Percentiles rank a stretch among this genome's conserved stretches.
Conservation (phyloP, 2,329 filamentous ascomycete species). For the Penicillium frequentans region DNA sequence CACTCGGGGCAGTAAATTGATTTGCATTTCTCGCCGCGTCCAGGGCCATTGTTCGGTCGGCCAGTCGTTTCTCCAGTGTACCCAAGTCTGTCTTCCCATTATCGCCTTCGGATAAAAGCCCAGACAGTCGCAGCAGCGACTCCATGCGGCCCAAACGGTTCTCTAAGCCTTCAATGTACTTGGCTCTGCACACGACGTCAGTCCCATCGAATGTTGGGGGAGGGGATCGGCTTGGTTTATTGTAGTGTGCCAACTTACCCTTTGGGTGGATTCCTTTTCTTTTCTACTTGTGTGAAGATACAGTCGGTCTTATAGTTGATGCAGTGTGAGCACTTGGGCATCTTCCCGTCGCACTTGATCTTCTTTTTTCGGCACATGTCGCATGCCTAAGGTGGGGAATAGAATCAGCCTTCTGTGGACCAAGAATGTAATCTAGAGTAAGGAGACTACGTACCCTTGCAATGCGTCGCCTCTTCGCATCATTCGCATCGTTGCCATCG, state of each 20-base stretch:
- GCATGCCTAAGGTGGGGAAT: conserved; percentile 63
- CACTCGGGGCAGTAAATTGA: conserved; percentile 26
- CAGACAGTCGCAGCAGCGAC: conserved; percentile 80
- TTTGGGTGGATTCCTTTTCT: conserved; percentile 96
- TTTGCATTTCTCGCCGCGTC: conserved; percentile 39
- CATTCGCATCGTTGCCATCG: conserved; percentile 58
- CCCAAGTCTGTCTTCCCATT: conserved; percentile 83
- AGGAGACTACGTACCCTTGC: conserved; percentile 64
- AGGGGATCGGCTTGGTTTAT: neutral
- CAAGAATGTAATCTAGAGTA: neutral
- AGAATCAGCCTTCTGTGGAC: conserved; percentile 1
- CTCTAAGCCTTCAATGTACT: conserved; percentile 96
- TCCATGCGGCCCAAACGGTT: conserved; percentile 96
- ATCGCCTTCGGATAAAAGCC: conserved; percentile 82
- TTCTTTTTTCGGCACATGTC: conserved; percentile 93
- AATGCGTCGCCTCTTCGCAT: conserved; percentile 85
- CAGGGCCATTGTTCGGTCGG: conserved; percentile 48
- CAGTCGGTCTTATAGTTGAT: conserved; percentile 98
- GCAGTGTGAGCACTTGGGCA: conserved; percentile 92
- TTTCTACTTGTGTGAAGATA: conserved; percentile 96
- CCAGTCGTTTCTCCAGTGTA: conserved; percentile 75
- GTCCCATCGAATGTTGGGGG: neutral
- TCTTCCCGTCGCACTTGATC: conserved; percentile 96
- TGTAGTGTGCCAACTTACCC: conserved; percentile 60
- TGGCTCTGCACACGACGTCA: conserved; percentile 62